A percentile compares a stretch with the other conserved stretches of the same genome.
phyloP scores from a whole-genome alignment of 192 early-diverging fungal species.

The Linnemannia hyalina region DNA sequence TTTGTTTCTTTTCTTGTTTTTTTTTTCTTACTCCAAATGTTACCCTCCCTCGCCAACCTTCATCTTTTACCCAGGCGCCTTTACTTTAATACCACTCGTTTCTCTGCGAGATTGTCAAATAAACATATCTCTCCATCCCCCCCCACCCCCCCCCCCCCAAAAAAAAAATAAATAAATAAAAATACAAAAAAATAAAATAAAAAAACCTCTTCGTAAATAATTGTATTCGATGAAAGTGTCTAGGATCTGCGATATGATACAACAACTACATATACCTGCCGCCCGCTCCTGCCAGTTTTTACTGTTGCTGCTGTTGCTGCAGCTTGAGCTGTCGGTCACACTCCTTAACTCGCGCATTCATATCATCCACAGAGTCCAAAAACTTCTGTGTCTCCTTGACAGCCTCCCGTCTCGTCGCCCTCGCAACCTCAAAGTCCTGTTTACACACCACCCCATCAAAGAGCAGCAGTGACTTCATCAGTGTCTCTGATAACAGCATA shows the following conservation, averaged over 20 bases:
- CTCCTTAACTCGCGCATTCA: conserved; percentile 69
- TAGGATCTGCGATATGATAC: too few relatives aligned
- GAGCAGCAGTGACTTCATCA: conserved; percentile 83
- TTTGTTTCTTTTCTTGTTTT: conserved; percentile 12
- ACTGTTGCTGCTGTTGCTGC: not conserved
- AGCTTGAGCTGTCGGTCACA: conserved; percentile 40
- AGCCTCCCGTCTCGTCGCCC: conserved; percentile 76
- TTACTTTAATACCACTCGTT: too few relatives aligned
- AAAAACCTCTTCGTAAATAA: too few relatives aligned
- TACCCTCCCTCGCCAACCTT: not conserved
- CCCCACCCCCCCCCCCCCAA: too few relatives aligned
- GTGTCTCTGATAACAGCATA: conserved; percentile 71
- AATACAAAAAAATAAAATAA: too few relatives aligned
- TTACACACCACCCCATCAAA: conserved; percentile 81
- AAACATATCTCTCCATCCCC: too few relatives aligned
- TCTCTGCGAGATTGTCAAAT: too few relatives aligned
- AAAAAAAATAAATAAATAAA: too few relatives aligned
- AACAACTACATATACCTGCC: not conserved
- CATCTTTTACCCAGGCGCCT: not conserved
- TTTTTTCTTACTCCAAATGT: not conserved
- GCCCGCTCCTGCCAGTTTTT: not conserved
- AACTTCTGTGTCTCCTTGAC: conserved; percentile 78
- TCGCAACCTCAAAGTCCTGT: conserved; percentile 75
- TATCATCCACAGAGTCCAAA: conserved; percentile 81
- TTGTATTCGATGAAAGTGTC: too few relatives aligned